A percentile compares a stretch with the other conserved stretches of the same genome.
phyloP scores from a whole-genome alignment of 805 yeast genomes.

The Pichia cabralensis region DNA sequence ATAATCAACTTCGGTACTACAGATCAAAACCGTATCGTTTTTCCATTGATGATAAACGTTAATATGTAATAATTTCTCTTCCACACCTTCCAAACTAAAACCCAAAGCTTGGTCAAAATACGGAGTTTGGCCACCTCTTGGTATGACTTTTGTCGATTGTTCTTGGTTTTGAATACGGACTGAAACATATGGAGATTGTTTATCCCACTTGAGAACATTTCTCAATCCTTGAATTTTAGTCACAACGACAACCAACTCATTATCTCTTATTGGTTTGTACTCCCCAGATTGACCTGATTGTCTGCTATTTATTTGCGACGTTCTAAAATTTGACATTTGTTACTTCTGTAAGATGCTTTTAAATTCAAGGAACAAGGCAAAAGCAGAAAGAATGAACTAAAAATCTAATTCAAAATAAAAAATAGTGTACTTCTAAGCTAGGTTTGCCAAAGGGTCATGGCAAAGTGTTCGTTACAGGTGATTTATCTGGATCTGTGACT shows the following conservation, averaged over 20 bases:
- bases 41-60: constrained; percentile 80
- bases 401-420: too few relatives aligned
- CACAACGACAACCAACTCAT: constrained; percentile 63
- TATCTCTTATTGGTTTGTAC: constrained; percentile 11
- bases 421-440: too few relatives aligned
- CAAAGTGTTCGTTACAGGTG: too few relatives aligned
- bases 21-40: constrained; percentile 77
- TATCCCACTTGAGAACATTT: constrained; percentile 76
- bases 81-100: constrained; percentile 54
- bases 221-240: constrained; percentile 79
- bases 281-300: not conserved
- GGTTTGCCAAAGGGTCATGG: too few relatives aligned
- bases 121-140: constrained; percentile 92
- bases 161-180: constrained; percentile 75
- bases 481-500: too few relatives aligned
- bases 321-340: constrained; percentile 7
- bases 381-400: too few relatives aligned
- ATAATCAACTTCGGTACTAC: constrained; percentile 72
- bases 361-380: too few relatives aligned
- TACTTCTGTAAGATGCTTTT: too few relatives aligned
- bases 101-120: constrained; percentile 72
- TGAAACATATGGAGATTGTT: constrained; percentile 87
- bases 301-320: constrained; percentile 3
- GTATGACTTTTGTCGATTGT: constrained; percentile 64
- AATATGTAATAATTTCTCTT: constrained; percentile 53